These are phyloP conservation scores for Carex kokanica DNA, from an alignment of 176 grass and related monocot species.

Conservation along the genomic window DNA sequence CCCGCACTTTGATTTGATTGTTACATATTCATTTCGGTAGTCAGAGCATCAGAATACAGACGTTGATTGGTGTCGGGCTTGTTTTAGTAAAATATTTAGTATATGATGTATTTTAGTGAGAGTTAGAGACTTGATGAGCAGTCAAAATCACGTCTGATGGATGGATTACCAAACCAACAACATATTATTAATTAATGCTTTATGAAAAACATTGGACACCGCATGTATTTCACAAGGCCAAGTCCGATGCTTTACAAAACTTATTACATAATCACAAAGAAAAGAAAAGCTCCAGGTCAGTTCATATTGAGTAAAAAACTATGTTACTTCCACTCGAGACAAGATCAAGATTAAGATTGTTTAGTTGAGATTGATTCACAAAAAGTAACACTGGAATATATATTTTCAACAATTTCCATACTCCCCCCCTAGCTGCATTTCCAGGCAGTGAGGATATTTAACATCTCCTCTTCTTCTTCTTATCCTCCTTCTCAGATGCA, in stretches of 20 bases:
- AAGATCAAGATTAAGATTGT: not conserved
- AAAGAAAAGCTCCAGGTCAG: not conserved
- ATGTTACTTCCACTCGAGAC: not conserved
- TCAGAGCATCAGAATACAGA: not conserved
- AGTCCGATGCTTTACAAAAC: not conserved
- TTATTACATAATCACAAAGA: not conserved
- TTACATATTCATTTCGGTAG: too few relatives aligned
- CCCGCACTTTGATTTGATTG: too few relatives aligned
- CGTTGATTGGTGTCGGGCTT: not conserved
- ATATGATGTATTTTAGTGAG: not conserved
- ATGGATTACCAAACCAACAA: not conserved
- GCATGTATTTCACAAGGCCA: not conserved
- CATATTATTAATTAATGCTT: not conserved
- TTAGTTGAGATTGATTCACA: not conserved
- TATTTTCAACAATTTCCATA: not conserved
- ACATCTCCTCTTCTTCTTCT: slow-evolving; percentile 75
- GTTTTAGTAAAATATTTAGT: not conserved
- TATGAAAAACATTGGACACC: not conserved
- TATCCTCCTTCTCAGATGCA: slow-evolving; percentile 69
- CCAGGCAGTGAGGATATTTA: slow-evolving; percentile 10
- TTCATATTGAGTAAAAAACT: not conserved
- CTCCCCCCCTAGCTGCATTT: not conserved
- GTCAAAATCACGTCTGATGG: not conserved
- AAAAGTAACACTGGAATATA: not conserved
- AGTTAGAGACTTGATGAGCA: too few relatives aligned